Evolutionary conservation across 352 stramenopile genomes (phyloP).

Genomic region (Elongisporangium senticosum): DNA sequence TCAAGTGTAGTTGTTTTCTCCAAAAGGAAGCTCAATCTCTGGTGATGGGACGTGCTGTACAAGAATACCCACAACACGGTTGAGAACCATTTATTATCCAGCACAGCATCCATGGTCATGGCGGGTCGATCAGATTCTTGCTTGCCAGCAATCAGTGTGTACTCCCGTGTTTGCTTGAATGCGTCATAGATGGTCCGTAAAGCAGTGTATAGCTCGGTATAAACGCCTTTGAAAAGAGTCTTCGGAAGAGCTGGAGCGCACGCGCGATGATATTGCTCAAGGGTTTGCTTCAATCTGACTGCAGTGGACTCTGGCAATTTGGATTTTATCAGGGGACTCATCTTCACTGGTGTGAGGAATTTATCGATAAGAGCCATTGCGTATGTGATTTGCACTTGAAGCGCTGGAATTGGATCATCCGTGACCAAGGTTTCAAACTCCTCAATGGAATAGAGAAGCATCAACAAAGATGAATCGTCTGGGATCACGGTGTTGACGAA

Average conservation of each 20-base stretch:
- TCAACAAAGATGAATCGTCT: conserved; percentile 25
- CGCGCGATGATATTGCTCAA: conserved; percentile 3
- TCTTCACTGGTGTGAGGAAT: conserved; percentile 6
- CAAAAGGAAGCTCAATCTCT: conserved; percentile 56
- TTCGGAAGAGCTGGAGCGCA: conserved; percentile 11
- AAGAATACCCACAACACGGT: conserved; percentile 71
- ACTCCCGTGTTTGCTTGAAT: conserved; percentile 28
- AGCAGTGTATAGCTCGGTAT: conserved; percentile 17
- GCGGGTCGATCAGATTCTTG: conserved; percentile 12
- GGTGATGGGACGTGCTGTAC: conserved; percentile 48
- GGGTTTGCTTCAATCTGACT: conserved; percentile 2
- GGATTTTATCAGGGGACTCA: background rate
- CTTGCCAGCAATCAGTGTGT: conserved; percentile 15
- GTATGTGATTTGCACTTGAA: conserved; percentile 20
- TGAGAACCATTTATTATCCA: conserved; percentile 61
- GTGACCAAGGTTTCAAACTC: conserved; percentile 37
- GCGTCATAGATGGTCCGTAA: conserved; percentile 23
- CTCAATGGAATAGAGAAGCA: conserved; percentile 34
- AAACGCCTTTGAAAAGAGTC: conserved; percentile 23
- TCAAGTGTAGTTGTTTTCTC: conserved; percentile 14
- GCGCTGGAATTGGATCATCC: conserved; percentile 6
- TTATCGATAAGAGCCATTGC: conserved; percentile 25
- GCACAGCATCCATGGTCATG: conserved; percentile 43
- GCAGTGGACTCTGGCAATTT: conserved; percentile 5
- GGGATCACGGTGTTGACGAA: conserved; percentile 31